Evolutionary conservation across 2,329 filamentous ascomycete species (phyloP), one percentile per base, ranked within the genome.

Genomic region (Aspergillus eucalypticola): DNA sequence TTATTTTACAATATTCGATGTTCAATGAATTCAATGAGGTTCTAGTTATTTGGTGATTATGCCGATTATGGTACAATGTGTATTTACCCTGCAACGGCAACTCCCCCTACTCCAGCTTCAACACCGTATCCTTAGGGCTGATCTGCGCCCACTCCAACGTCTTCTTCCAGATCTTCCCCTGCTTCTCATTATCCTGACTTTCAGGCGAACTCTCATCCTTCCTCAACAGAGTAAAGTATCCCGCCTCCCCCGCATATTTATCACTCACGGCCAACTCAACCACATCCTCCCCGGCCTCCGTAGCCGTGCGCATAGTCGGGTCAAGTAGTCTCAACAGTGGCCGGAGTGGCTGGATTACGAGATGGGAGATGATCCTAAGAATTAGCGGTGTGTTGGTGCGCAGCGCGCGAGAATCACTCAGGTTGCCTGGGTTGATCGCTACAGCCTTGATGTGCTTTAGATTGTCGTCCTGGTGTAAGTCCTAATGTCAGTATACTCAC

Each of bases 151-250:
- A 60, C 46, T 60, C 32, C 21, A 63, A 19, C 5, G 58, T 63
- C 46, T 60, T 63, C 29, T 51, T 54, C 52, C 60, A 61, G 15
- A 59, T 35, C n/a, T 27, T 49, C 17, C 52, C 35, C 55, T 61
- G 59, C 29, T 46, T 58, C 19, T 39, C 54, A 8, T 17, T 29
- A 38, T 50, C 29, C 54, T 51, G 21, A 15, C 38, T 56, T 32
- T 58, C 56, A 17, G 56, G 56, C 1, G 29, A 48, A 11, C 50
- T 53, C 7, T 49, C 27, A 7, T 55, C 51, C n/a, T 42, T 58
- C 0, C 11, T 27, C 15, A 27, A 10, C 4, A 59, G 29, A 6
- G 42, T 54, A n/a, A 50, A 55, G 38, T 50, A 58, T 1, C 55
- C 55, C 38, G 38, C 13, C 19, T 50, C 19, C 29, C 48, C 13